These are phyloP conservation scores for Annulohypoxylon truncatum DNA, from an alignment of 2,329 filamentous ascomycete species.

Conservation along the genomic window DNA sequence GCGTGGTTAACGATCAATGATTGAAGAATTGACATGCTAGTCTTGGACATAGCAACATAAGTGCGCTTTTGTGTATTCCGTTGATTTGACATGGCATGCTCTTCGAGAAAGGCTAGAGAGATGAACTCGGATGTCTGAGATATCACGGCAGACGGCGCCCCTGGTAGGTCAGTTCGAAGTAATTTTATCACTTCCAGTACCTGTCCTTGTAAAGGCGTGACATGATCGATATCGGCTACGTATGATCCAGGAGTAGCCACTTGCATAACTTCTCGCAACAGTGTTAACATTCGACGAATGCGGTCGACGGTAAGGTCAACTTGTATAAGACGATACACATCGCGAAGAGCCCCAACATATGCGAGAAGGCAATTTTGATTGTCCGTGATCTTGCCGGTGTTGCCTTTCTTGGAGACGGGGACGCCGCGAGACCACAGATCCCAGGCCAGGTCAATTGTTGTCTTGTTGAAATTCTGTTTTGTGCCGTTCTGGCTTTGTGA, in stretches of 20 bases:
- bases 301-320: conserved; percentile 70
- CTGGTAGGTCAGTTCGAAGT: conserved; percentile 73
- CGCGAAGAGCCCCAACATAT: conserved; percentile 80
- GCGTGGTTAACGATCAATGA: conserved; percentile 69
- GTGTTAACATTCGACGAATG: conserved; percentile 74
- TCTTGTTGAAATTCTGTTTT: conserved; percentile 59
- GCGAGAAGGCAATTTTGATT: conserved; percentile 87
- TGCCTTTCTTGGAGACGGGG: conserved; percentile 60
- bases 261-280: conserved; percentile 78
- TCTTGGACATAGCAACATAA: conserved; percentile 90
- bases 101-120: conserved; percentile 72
- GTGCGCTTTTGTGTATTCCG: conserved; percentile 69
- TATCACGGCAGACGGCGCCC: conserved; percentile 75
- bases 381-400: conserved; percentile 62
- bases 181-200: conserved; percentile 75
- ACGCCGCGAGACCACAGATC: conserved; percentile 75
- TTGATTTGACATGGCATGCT: conserved; percentile 50
- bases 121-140: conserved; percentile 76
- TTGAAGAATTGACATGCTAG: conserved; percentile 78
- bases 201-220: conserved; percentile 77
- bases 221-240: conserved; percentile 76
- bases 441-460: conserved; percentile 73
- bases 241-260: conserved; percentile 76
- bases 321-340: conserved; percentile 82
- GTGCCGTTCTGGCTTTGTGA: conserved; percentile 60